These are phyloP conservation scores for Neurospora pannonica DNA, from an alignment of 495 filamentous ascomycete genomes.

Conservation along the genomic window DNA sequence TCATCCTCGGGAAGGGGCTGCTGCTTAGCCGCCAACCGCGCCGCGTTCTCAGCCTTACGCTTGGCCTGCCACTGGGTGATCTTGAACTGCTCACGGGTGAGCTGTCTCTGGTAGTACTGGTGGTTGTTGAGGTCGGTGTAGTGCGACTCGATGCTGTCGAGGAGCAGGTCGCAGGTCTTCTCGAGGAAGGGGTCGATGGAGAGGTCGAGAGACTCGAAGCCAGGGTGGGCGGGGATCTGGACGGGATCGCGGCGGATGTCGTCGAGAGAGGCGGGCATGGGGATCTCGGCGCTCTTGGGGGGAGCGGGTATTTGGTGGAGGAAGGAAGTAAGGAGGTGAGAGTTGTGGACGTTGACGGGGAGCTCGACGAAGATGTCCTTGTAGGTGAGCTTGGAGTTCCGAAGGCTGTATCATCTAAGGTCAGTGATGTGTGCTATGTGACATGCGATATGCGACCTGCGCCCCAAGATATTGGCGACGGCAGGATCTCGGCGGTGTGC, in stretches of 20 bases:
- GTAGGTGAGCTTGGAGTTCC: constrained; percentile 87
- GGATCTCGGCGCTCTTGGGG: constrained; percentile 48
- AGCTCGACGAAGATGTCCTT: constrained; percentile 90
- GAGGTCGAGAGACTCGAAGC: constrained; percentile 79
- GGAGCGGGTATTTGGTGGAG: constrained; percentile 70
- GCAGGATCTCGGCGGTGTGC: constrained; percentile 13
- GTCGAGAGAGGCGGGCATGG: constrained; percentile 65
- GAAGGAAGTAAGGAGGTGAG: constrained; percentile 89
- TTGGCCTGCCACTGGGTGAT: constrained; percentile 93
- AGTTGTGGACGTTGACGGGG: constrained; percentile 90
- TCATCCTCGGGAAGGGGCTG: constrained; percentile 86
- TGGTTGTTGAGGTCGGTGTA: constrained; percentile 98
- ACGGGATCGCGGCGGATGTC: constrained; percentile 52
- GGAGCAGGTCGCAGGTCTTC: constrained; percentile 90
- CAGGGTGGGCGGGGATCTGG: constrained; percentile 65
- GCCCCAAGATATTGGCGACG: background rate
- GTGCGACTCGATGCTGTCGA: constrained; percentile 94
- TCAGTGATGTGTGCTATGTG: constrained; percentile 9
- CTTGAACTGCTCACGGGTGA: constrained; percentile 93
- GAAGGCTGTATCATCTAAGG: constrained; percentile 49
- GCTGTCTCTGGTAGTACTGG: constrained; percentile 93
- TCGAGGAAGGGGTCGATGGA: constrained; percentile 97
- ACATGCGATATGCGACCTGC: background rate
- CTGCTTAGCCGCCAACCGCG: constrained; percentile 78
- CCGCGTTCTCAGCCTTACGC: constrained; percentile 88